Conservation (phyloP, 495 filamentous ascomycete species). For the Xanthoparmelia taractica region DNA sequence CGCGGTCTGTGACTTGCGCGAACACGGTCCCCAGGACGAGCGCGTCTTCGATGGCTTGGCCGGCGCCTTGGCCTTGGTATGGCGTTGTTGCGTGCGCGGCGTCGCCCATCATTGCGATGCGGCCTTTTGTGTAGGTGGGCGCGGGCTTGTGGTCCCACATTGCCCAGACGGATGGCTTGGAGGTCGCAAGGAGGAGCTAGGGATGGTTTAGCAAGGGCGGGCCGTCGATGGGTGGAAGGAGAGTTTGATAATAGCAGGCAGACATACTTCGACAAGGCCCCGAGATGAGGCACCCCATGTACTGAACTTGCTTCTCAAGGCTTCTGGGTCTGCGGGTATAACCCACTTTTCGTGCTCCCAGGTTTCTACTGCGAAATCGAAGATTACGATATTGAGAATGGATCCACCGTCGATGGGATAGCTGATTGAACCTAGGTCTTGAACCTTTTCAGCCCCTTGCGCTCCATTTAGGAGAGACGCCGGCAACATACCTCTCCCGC, state of each 20-base stretch:
- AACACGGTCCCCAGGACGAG: slow-evolving; percentile 27
- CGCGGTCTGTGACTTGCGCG: neutral
- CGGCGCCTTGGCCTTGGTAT: slow-evolving; percentile 34
- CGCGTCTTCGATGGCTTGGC: slow-evolving; percentile 36
- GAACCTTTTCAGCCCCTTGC: neutral
- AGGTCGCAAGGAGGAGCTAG: neutral
- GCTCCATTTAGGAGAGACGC: neutral
- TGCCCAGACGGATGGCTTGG: neutral
- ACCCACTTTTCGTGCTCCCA: slow-evolving; percentile 13
- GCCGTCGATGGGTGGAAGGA: neutral
- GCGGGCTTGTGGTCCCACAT: neutral
- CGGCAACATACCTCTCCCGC: slow-evolving; percentile 7
- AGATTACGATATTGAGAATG: slow-evolving; percentile 36
- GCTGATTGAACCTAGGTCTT: slow-evolving; percentile 31
- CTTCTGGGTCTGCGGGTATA: neutral
- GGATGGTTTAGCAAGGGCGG: neutral
- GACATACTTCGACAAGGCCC: slow-evolving; percentile 5
- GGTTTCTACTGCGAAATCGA: slow-evolving; percentile 25
- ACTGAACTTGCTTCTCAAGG: neutral
- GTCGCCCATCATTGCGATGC: slow-evolving; percentile 37
- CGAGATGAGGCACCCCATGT: slow-evolving; percentile 6
- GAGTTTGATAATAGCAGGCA: too few species aligned
- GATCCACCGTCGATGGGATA: slow-evolving; percentile 41
- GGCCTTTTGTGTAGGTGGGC: slow-evolving; percentile 28
- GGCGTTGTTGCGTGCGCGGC: slow-evolving; percentile 40